Percentiles rank a stretch among this genome's conserved stretches.
These are phyloP conservation scores for Aspergillus funiculosus DNA, from an alignment of 495 filamentous ascomycete genomes.

Conservation along the genomic window DNA sequence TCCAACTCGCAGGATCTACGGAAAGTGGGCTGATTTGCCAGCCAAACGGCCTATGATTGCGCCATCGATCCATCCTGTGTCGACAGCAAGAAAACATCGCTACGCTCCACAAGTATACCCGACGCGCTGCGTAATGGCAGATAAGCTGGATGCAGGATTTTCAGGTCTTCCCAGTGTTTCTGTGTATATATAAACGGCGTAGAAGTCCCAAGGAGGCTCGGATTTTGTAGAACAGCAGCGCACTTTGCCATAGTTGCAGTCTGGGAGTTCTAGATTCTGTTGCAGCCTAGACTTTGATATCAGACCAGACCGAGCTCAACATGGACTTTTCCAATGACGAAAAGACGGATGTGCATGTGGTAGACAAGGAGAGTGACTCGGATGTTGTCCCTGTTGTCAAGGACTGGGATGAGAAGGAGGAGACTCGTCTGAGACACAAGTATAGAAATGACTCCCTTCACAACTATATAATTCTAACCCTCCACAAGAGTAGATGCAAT, in stretches of 20 bases:
- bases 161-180: too few species aligned
- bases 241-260: too few species aligned
- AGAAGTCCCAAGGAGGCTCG: too few species aligned
- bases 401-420: constrained; percentile 32
- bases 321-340: neutral
- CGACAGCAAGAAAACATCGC: constrained; percentile 10
- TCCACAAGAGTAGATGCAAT: constrained; percentile 47
- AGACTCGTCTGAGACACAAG: constrained; percentile 26
- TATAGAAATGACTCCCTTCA: constrained; percentile 8
- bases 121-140: neutral
- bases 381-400: constrained; percentile 18
- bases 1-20: too few species aligned
- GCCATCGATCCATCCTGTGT: constrained; percentile 7
- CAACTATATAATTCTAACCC: neutral
- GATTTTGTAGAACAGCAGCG: too few species aligned
- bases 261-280: too few species aligned
- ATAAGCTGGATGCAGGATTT: neutral
- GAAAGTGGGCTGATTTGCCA: too few species aligned
- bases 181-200: neutral
- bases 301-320: neutral
- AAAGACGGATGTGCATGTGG: neutral
- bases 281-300: too few species aligned
- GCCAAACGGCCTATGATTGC: constrained; percentile 8
- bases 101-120: neutral
- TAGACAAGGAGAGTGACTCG: constrained; percentile 9